Conservation (phyloP, 192 early-diverging fungal genomes). For the Linnemannia exigua region DNA sequence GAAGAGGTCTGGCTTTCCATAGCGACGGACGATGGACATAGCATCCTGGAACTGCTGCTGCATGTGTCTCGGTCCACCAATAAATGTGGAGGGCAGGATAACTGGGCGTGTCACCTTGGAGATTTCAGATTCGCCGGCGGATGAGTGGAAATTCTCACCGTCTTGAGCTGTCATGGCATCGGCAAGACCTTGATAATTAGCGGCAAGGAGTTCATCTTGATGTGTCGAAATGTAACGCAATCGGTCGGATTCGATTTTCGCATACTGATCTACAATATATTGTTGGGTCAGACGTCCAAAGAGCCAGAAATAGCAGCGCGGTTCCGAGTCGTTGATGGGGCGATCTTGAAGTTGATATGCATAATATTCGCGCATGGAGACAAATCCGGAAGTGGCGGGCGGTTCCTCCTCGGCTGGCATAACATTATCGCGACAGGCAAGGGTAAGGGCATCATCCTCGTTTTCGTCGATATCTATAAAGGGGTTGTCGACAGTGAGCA, state of each 20-base stretch:
- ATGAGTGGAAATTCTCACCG: neutral
- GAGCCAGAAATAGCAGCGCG: neutral
- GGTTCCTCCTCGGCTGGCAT: too few relatives aligned
- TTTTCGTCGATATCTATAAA: too few relatives aligned
- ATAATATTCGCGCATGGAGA: slow-evolving; percentile 15
- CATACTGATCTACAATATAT: slow-evolving; percentile 28
- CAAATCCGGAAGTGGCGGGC: neutral
- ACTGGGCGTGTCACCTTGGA: neutral
- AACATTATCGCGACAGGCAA: too few relatives aligned
- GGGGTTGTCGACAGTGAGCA: too few relatives aligned
- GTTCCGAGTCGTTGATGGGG: neutral
- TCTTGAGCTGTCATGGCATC: slow-evolving; percentile 5
- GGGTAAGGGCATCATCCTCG: too few relatives aligned
- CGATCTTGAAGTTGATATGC: slow-evolving; percentile 20
- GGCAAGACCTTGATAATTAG: neutral
- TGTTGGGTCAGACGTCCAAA: slow-evolving; percentile 14
- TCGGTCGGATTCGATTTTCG: slow-evolving; percentile 11
- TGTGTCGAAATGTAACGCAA: slow-evolving; percentile 13
- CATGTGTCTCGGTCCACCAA: slow-evolving; percentile 38
- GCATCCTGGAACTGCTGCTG: slow-evolving; percentile 30
- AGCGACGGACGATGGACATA: slow-evolving; percentile 27
- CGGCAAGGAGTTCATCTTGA: slow-evolving; percentile 1
- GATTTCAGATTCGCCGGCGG: too few relatives aligned
- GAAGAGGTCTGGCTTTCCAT: slow-evolving; percentile 48
- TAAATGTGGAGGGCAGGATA: neutral